Conservation (phyloP, 768 basidiomycete genomes). For the Lactarius evosmus region DNA sequence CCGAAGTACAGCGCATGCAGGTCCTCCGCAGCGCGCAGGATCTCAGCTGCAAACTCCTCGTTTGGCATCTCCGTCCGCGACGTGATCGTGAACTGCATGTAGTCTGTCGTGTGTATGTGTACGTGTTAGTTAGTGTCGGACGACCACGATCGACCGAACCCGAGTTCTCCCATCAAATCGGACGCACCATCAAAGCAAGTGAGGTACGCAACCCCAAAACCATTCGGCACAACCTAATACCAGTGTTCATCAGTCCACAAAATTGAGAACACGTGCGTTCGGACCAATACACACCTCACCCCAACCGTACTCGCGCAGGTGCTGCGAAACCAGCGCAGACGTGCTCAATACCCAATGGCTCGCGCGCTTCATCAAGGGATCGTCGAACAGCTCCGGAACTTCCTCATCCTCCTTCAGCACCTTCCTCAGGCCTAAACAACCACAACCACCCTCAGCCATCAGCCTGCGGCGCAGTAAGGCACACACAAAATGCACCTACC, state of each 20-base stretch:
- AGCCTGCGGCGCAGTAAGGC: not conserved
- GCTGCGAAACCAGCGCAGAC: constrained; percentile 81
- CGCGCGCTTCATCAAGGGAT: constrained; percentile 68
- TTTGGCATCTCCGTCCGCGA: constrained; percentile 85
- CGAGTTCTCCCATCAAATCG: not conserved
- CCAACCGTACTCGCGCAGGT: constrained; percentile 88
- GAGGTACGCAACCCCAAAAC: constrained; percentile 93
- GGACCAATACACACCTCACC: constrained; percentile 57
- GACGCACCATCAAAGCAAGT: constrained; percentile 76
- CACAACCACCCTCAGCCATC: not conserved
- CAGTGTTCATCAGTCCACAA: not conserved
- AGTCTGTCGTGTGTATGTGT: constrained; percentile 44
- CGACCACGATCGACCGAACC: not conserved
- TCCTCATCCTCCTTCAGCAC: constrained; percentile 58
- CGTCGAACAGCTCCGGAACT: constrained; percentile 67
- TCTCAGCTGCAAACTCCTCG: constrained; percentile 65
- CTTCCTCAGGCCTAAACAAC: constrained; percentile 64
- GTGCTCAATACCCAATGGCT: constrained; percentile 89
- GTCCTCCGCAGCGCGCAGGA: constrained; percentile 62
- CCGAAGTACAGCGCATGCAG: constrained; percentile 53
- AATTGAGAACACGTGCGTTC: not conserved
- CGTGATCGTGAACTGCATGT: constrained; percentile 82
- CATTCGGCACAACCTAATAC: constrained; percentile 75
- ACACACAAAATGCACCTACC: constrained; percentile 44
- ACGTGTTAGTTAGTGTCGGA: not conserved